phyloP scores from a whole-genome alignment of 1,284 basidiomycete genomes.

The Puccinia brachypodii region DNA sequence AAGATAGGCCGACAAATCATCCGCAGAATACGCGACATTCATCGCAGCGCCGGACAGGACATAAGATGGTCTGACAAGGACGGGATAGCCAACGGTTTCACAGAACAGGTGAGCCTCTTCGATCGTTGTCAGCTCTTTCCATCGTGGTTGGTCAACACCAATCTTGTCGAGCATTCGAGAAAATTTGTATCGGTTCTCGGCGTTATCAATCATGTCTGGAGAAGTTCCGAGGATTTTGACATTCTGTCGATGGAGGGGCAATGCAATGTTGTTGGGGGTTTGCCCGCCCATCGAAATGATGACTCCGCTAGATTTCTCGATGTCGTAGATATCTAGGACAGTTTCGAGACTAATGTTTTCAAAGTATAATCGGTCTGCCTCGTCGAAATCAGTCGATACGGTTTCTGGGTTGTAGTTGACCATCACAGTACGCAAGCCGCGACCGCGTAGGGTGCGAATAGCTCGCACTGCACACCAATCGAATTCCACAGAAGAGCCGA shows the following conservation, averaged over 20 bases:
- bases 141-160: constrained; percentile 91
- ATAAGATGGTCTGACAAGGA: constrained; percentile 94
- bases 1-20: constrained; percentile 87
- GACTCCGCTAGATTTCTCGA: constrained; percentile 82
- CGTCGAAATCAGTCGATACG: constrained; percentile 98
- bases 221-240: constrained; percentile 98
- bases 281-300: constrained; percentile 98
- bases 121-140: constrained; percentile 94
- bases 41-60: constrained; percentile 97
- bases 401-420: constrained; percentile 99
- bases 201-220: constrained; percentile 99
- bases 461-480: constrained; percentile 99
- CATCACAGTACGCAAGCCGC: constrained; percentile 96
- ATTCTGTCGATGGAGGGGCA: constrained; percentile 88
- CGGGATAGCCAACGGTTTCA: constrained; percentile 87
- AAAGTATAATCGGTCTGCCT: constrained; percentile 96
- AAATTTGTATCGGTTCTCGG: constrained; percentile 99
- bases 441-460: constrained; percentile 88
- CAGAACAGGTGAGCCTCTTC: constrained; percentile 86
- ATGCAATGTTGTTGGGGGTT: constrained; percentile 96
- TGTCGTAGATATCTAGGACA: constrained; percentile 94
- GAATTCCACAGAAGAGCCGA: constrained; percentile 98
- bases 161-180: constrained; percentile 96
- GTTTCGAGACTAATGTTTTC: constrained; percentile 97
- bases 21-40: constrained; percentile 94